These are phyloP conservation scores for Nigrospora oryzae DNA, from an alignment of 2,329 filamentous ascomycete genomes.

Conservation along the genomic window DNA sequence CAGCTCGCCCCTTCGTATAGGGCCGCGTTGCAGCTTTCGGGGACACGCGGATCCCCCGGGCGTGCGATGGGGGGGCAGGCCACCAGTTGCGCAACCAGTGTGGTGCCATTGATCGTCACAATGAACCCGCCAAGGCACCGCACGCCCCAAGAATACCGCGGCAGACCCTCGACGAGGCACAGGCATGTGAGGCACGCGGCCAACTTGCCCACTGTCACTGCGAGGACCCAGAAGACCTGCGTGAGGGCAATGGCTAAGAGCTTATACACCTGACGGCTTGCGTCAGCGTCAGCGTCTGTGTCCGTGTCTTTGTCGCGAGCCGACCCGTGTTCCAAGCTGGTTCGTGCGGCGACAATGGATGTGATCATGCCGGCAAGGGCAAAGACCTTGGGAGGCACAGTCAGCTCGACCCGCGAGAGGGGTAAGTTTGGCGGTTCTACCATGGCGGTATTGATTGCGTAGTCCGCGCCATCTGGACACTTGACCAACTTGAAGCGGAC, in stretches of 20 bases:
- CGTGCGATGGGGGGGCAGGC: background rate
- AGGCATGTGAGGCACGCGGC: too few relatives aligned
- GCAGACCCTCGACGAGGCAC: too few relatives aligned
- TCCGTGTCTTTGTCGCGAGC: background rate
- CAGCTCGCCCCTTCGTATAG: background rate
- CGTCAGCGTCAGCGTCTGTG: background rate
- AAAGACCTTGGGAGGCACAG: background rate
- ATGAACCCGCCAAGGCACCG: background rate
- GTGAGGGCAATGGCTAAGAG: background rate
- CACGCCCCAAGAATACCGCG: too few relatives aligned
- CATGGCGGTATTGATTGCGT: background rate
- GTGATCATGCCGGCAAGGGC: background rate
- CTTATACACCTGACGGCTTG: background rate
- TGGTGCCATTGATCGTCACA: background rate
- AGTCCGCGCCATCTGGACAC: background rate
- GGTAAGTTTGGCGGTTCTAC: background rate
- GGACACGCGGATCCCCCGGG: background rate
- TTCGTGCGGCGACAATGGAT: background rate
- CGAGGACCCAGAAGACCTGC: too few relatives aligned
- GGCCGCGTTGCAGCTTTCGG: background rate
- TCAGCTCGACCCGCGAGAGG: too few relatives aligned
- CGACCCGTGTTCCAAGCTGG: background rate
- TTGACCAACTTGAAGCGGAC: background rate
- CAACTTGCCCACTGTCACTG: too few relatives aligned
- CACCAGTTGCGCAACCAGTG: background rate